Conservation (phyloP, 148 eudicot species). For the Amaranthus palmeri region DNA sequence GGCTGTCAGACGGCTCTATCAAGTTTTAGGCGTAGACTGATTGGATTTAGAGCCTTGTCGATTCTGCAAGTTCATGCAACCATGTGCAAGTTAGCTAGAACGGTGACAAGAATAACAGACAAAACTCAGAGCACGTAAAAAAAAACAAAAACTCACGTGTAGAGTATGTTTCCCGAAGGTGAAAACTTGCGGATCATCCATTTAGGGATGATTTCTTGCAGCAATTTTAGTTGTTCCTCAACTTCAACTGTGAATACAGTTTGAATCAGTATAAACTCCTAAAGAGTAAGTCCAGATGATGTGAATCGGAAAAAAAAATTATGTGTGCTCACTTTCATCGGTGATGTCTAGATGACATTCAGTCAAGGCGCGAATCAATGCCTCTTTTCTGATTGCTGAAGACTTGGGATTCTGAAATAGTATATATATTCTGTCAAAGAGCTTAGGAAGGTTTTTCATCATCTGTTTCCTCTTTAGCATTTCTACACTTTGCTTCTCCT, state of each 20-base stretch:
- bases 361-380: conserved; percentile 49
- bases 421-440: conserved; percentile 61
- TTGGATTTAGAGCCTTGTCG: conserved; percentile 49
- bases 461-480: conserved; percentile 52
- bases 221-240: conserved; percentile 61
- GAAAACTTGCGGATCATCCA: conserved; percentile 60
- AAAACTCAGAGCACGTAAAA: not conserved
- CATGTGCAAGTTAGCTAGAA: not conserved
- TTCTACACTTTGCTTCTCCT: conserved; percentile 42
- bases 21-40: conserved; percentile 44
- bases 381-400: conserved; percentile 63
- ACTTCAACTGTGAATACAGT: conserved; percentile 55
- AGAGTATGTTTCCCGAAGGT: conserved; percentile 49
- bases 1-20: conserved; percentile 18
- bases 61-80: conserved; percentile 47
- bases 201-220: conserved; percentile 76
- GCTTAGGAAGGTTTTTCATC: conserved; percentile 59
- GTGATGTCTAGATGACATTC: conserved; percentile 44
- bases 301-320: not conserved
- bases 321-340: conserved; percentile 53
- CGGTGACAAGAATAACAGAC: not conserved
- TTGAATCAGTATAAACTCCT: conserved; percentile 15
- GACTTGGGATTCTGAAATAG: conserved; percentile 62
- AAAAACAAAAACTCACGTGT: conserved; percentile 40
- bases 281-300: not conserved